Evolutionary conservation across 495 filamentous ascomycete genomes (phyloP).

Genomic region (Penicillium paxilli): DNA sequence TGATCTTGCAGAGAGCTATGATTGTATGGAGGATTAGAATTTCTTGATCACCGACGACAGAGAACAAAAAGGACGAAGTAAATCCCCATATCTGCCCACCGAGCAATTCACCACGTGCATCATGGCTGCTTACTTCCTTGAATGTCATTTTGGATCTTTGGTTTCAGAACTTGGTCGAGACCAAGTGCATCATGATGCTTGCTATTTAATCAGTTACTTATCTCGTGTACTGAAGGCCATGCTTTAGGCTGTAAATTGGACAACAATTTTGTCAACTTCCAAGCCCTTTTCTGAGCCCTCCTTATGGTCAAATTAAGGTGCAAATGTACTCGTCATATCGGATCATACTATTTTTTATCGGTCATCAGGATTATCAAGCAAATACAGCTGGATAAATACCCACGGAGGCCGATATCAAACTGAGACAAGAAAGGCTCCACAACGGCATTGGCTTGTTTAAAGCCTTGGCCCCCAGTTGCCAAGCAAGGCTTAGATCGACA

Average conservation of each 20-base stretch:
- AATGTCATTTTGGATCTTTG: not conserved
- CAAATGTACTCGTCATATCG: not conserved
- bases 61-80: too few relatives aligned
- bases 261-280: not conserved
- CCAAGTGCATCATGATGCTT: not conserved
- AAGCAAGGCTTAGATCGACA: not conserved
- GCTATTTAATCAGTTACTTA: not conserved
- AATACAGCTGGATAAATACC: not conserved
- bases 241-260: not conserved
- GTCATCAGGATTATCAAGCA: not conserved
- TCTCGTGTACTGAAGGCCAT: not conserved
- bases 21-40: not conserved
- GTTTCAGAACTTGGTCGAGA: not conserved
- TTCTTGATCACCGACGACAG: too few relatives aligned
- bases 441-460: constrained; percentile 1
- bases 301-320: not conserved
- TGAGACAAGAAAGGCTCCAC: constrained; percentile 11
- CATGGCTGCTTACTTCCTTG: not conserved
- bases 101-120: too few relatives aligned
- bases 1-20: constrained; percentile 1
- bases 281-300: not conserved
- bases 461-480: not conserved
- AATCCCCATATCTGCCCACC: too few relatives aligned
- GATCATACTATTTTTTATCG: not conserved
- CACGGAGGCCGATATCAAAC: not conserved